Conservation (phyloP, 2,329 filamentous ascomycete species). For the Pyricularia pennisetigena region DNA sequence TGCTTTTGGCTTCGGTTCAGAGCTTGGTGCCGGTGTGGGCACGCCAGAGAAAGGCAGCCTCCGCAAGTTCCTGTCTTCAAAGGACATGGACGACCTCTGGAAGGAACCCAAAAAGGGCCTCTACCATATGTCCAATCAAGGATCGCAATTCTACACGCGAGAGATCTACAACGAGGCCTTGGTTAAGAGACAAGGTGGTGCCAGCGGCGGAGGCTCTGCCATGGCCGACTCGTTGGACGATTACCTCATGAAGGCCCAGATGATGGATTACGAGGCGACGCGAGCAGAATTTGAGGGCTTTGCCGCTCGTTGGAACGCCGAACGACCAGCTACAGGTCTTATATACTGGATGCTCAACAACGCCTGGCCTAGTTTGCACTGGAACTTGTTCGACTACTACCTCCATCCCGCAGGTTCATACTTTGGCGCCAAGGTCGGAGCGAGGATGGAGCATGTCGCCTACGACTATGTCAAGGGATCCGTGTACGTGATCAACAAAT, state of each 20-base stretch:
- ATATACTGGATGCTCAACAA: slow-evolving; percentile 62
- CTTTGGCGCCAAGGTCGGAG: slow-evolving; percentile 45
- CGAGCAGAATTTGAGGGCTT: slow-evolving; percentile 49
- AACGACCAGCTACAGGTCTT: slow-evolving; percentile 44
- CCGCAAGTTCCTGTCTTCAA: slow-evolving; percentile 37
- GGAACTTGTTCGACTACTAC: slow-evolving; percentile 57
- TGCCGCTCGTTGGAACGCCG: slow-evolving; percentile 35
- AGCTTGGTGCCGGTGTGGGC: slow-evolving; percentile 51
- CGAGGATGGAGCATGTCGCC: slow-evolving; percentile 39
- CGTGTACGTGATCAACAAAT: slow-evolving; percentile 46
- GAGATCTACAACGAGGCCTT: slow-evolving; percentile 48
- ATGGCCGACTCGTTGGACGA: slow-evolving; percentile 30
- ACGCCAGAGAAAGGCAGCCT: slow-evolving; percentile 48
- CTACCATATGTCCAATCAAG: slow-evolving; percentile 50
- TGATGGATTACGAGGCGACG: slow-evolving; percentile 56
- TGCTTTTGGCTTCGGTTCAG: slow-evolving; percentile 54
- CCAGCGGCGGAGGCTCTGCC: background rate
- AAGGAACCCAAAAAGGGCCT: slow-evolving; percentile 36
- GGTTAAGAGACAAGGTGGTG: slow-evolving; percentile 36
- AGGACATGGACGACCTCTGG: slow-evolving; percentile 48
- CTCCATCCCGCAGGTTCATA: slow-evolving; percentile 47
- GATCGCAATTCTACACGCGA: slow-evolving; percentile 44
- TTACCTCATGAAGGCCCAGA: slow-evolving; percentile 49
- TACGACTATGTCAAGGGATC: slow-evolving; percentile 39
- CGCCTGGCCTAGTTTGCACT: slow-evolving; percentile 56